phyloP scores from a whole-genome alignment of 352 stramenopile genomes.

The Pythium oligandrum region DNA sequence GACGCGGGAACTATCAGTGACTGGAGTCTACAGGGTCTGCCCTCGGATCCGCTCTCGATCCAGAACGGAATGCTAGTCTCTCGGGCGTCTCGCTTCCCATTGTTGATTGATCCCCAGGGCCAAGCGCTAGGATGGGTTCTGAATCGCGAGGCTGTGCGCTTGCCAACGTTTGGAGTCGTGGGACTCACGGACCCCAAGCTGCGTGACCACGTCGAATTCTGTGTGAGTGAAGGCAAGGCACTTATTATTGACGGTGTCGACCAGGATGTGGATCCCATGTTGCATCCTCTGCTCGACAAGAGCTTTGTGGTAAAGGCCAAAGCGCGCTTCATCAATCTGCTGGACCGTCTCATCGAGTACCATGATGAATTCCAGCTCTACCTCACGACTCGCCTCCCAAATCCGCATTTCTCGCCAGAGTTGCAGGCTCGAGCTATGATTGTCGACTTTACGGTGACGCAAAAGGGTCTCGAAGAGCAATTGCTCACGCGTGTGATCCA shows the following conservation, averaged over 20 bases:
- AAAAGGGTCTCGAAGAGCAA: constrained; percentile 89
- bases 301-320: constrained; percentile 58
- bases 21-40: constrained; percentile 86
- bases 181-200: constrained; percentile 65
- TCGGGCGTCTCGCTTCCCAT: constrained; percentile 61
- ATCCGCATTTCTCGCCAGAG: constrained; percentile 70
- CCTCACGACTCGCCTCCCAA: constrained; percentile 56
- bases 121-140: constrained; percentile 87
- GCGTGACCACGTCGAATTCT: constrained; percentile 81
- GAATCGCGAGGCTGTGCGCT: constrained; percentile 48
- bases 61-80: constrained; percentile 90
- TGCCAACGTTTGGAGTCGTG: constrained; percentile 50
- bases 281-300: constrained; percentile 65
- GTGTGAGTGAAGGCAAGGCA: constrained; percentile 82
- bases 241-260: constrained; percentile 82
- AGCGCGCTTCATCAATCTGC: constrained; percentile 59
- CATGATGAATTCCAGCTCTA: constrained; percentile 65
- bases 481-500: constrained; percentile 89
- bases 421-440: constrained; percentile 60
- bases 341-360: constrained; percentile 65
- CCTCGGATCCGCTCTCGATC: constrained; percentile 84
- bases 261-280: constrained; percentile 47
- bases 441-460: constrained; percentile 91
- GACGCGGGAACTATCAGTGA: constrained; percentile 79
- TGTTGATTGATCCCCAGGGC: constrained; percentile 90